phyloP scores from a whole-genome alignment of 768 basidiomycete species.

The Leccinellum rugosiceps region DNA sequence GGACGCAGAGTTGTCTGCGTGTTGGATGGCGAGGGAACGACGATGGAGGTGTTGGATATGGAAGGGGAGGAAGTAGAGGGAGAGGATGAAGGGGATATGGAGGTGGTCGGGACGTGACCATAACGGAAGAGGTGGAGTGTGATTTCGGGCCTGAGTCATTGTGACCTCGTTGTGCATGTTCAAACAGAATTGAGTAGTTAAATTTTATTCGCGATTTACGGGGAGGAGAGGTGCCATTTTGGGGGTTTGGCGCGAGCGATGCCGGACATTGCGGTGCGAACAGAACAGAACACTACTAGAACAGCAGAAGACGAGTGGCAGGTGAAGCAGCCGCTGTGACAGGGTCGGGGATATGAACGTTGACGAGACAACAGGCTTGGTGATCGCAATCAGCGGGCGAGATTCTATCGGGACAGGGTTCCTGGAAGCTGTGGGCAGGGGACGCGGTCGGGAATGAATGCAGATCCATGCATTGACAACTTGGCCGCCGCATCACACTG shows the following conservation, averaged over 20 bases:
- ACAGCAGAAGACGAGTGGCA: slow-evolving; percentile 14
- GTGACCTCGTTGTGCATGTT: slow-evolving; percentile 27
- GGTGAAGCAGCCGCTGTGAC: slow-evolving; percentile 15
- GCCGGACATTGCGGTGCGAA: slow-evolving; percentile 46
- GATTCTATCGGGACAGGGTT: slow-evolving; percentile 25
- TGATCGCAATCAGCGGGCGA: slow-evolving; percentile 24
- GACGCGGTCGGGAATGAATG: slow-evolving; percentile 34
- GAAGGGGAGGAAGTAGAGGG: slow-evolving; percentile 57
- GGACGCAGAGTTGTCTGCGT: slow-evolving; percentile 77
- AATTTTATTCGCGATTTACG: slow-evolving; percentile 18
- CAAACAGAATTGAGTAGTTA: slow-evolving; percentile 7
- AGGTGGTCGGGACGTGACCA: slow-evolving; percentile 21
- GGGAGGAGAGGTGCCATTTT: slow-evolving; percentile 30
- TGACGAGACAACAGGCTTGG: slow-evolving; percentile 5
- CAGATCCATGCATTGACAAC: slow-evolving; percentile 23
- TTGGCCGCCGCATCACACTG: neutral
- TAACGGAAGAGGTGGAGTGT: slow-evolving; percentile 12
- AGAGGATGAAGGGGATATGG: slow-evolving; percentile 32
- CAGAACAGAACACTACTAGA: slow-evolving; percentile 29
- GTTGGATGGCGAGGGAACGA: slow-evolving; percentile 58
- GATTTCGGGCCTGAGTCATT: slow-evolving; percentile 16
- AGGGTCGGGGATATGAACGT: slow-evolving; percentile 14
- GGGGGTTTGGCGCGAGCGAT: slow-evolving; percentile 9
- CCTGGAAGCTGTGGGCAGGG: slow-evolving; percentile 29
- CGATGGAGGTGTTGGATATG: slow-evolving; percentile 73